Percentiles rank a stretch among this genome's conserved stretches.
Evolutionary conservation across 768 basidiomycete genomes (phyloP).

Genomic region (Rubroboletus pulcherrimus): DNA sequence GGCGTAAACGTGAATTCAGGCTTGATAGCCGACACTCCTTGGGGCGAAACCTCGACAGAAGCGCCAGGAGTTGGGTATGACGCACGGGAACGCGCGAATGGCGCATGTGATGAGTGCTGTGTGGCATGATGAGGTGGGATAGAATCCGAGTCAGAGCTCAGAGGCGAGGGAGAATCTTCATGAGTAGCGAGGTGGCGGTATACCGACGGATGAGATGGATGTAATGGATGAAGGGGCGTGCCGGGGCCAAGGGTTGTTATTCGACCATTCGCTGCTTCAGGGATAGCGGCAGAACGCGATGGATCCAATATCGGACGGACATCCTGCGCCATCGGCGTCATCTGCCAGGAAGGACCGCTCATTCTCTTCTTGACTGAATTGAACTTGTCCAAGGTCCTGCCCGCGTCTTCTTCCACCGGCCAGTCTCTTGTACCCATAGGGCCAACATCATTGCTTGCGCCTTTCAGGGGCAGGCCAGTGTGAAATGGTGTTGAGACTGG

Average conservation of each 20-base stretch:
- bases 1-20: slow-evolving; percentile 53
- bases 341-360: slow-evolving; percentile 56
- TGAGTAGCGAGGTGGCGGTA: slow-evolving; percentile 37
- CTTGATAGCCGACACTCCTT: slow-evolving; percentile 21
- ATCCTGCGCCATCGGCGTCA: slow-evolving; percentile 41
- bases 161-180: slow-evolving; percentile 67
- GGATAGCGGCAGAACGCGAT: slow-evolving; percentile 12
- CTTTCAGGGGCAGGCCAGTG: slow-evolving; percentile 19
- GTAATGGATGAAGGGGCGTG: slow-evolving; percentile 39
- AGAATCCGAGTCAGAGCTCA: slow-evolving; percentile 62
- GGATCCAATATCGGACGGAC: slow-evolving; percentile 19
- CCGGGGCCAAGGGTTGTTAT: slow-evolving; percentile 19
- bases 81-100: slow-evolving; percentile 26
- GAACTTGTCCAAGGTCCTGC: slow-evolving; percentile 24
- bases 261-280: slow-evolving; percentile 17
- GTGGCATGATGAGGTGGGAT: slow-evolving; percentile 30
- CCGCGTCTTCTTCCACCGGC: slow-evolving; percentile 26
- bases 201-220: slow-evolving; percentile 31
- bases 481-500: slow-evolving; percentile 49
- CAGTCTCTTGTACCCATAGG: slow-evolving; percentile 41
- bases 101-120: slow-evolving; percentile 29
- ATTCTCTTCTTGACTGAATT: slow-evolving; percentile 41
- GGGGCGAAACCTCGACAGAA: slow-evolving; percentile 32
- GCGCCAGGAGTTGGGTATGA: slow-evolving; percentile 17
- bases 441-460: slow-evolving; percentile 35